Evolutionary conservation across 148 eudicot genomes (phyloP).

Genomic region (Mesembryanthemum crystallinum): DNA sequence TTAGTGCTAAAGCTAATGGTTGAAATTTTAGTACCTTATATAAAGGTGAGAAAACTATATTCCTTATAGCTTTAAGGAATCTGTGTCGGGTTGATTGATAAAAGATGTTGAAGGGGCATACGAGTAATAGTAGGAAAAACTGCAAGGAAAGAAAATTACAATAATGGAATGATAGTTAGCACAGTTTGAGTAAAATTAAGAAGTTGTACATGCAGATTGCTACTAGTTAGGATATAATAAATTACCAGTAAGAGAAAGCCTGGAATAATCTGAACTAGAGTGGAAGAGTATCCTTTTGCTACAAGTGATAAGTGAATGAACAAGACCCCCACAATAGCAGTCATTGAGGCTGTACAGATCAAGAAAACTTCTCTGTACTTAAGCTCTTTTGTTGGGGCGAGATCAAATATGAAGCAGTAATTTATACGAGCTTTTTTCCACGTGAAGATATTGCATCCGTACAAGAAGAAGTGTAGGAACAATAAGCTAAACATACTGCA

Average conservation of each 20-base stretch:
- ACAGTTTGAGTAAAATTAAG: not conserved
- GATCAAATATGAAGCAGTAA: slow-evolving; percentile 86
- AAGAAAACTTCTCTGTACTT: slow-evolving; percentile 91
- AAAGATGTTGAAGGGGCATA: slow-evolving; percentile 76
- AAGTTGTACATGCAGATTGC: not conserved
- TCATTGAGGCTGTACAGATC: slow-evolving; percentile 80
- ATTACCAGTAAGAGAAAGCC: slow-evolving; percentile 80
- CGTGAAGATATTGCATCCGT: slow-evolving; percentile 93
- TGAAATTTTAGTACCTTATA: slow-evolving; percentile 55
- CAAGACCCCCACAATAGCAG: slow-evolving; percentile 71
- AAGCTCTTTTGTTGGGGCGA: slow-evolving; percentile 66
- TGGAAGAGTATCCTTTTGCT: slow-evolving; percentile 61
- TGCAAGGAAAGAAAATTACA: slow-evolving; percentile 26
- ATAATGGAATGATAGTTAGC: slow-evolving; percentile 1
- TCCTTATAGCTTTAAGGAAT: slow-evolving; percentile 62
- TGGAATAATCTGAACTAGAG: slow-evolving; percentile 72
- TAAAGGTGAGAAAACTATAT: slow-evolving; percentile 77
- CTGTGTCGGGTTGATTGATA: slow-evolving; percentile 70
- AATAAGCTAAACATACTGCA: slow-evolving; percentile 90
- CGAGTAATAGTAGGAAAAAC: slow-evolving; percentile 57
- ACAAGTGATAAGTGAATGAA: slow-evolving; percentile 67
- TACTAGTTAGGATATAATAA: not conserved
- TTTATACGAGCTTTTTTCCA: slow-evolving; percentile 88
- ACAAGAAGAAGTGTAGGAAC: slow-evolving; percentile 82
- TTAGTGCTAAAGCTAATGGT: not conserved